These are phyloP conservation scores for Somion occarium DNA, from an alignment of 1,284 basidiomycete genomes.

Conservation along the genomic window DNA sequence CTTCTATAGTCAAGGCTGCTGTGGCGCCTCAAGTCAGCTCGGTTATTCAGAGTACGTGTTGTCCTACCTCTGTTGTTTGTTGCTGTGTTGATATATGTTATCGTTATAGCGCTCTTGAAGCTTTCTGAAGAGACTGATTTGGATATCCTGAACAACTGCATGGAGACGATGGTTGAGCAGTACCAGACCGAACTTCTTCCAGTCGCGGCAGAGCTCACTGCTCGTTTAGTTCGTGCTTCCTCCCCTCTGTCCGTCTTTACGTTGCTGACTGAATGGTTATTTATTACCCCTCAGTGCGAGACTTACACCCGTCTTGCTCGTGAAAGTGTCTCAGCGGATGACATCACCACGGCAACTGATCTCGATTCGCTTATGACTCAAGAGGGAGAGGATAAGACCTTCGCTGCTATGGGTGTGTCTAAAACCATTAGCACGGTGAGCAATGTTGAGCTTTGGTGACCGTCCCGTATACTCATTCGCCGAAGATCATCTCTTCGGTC, in stretches of 20 bases:
- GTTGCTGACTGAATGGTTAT: not conserved
- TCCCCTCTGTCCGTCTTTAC: too few species aligned
- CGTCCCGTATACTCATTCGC: not conserved
- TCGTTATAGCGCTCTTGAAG: constrained; percentile 67
- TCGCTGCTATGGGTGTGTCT: constrained; percentile 79
- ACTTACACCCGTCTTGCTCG: constrained; percentile 77
- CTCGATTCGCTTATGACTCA: constrained; percentile 49
- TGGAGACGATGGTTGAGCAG: constrained; percentile 82
- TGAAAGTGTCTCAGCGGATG: constrained; percentile 58
- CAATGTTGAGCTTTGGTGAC: constrained; percentile 1
- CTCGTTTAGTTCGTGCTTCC: constrained; percentile 58
- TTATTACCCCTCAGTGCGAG: constrained; percentile 50
- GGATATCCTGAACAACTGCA: constrained; percentile 77
- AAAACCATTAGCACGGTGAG: constrained; percentile 76
- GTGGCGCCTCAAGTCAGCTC: constrained; percentile 81
- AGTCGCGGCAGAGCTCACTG: constrained; percentile 79
- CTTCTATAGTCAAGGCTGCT: constrained; percentile 53
- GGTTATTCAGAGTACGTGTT: constrained; percentile 74
- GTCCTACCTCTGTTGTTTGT: not conserved
- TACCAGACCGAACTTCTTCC: constrained; percentile 85
- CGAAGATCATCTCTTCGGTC: constrained; percentile 65
- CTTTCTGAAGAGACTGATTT: constrained; percentile 88
- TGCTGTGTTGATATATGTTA: not conserved
- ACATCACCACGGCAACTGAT: constrained; percentile 38
- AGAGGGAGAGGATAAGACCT: constrained; percentile 74